Evolutionary conservation across 2,329 filamentous ascomycete genomes (phyloP).

Genomic region (Talaromyces atroroseus): DNA sequence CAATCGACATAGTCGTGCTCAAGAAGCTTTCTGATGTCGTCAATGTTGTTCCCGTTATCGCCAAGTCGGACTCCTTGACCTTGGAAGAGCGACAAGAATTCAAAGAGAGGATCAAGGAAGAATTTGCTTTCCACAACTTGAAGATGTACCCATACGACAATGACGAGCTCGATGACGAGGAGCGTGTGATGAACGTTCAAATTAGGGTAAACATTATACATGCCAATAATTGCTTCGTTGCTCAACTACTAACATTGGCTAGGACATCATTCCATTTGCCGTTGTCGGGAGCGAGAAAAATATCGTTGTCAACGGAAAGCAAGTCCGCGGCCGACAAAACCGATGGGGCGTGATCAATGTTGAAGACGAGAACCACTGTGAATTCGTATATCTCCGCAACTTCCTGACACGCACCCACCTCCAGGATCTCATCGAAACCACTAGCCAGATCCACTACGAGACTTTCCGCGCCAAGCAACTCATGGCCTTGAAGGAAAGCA

Average conservation of each 20-base stretch:
- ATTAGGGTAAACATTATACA: slow-evolving; percentile 69
- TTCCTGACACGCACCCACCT: slow-evolving; percentile 98
- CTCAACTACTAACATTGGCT: slow-evolving; percentile 33
- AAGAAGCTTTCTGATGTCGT: slow-evolving; percentile 99
- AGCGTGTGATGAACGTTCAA: slow-evolving; percentile 84
- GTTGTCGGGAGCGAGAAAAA: slow-evolving; percentile 97
- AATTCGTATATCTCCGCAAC: slow-evolving; percentile 97
- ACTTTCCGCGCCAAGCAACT: slow-evolving; percentile 99
- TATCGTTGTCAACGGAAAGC: slow-evolving; percentile 94
- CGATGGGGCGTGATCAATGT: slow-evolving; percentile 99
- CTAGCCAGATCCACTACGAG: slow-evolving; percentile 99
- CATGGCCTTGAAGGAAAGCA: slow-evolving; percentile 96
- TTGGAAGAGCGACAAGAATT: slow-evolving; percentile 92
- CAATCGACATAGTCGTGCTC: slow-evolving; percentile 97
- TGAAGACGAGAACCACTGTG: slow-evolving; percentile 98
- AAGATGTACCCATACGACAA: slow-evolving; percentile 99
- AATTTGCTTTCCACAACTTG: slow-evolving; percentile 98
- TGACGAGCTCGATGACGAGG: slow-evolving; percentile 96
- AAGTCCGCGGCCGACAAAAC: slow-evolving; percentile 96
- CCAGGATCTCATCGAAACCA: slow-evolving; percentile 98
- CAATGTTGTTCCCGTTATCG: slow-evolving; percentile 97
- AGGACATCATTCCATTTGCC: slow-evolving; percentile 94
- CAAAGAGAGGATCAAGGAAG: slow-evolving; percentile 99
- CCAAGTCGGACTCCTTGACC: slow-evolving; percentile 94
- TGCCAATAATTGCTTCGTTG: not conserved